Evolutionary conservation across 2,329 filamentous ascomycete species (phyloP).

Genomic region (Ceratocystis colombiana): DNA sequence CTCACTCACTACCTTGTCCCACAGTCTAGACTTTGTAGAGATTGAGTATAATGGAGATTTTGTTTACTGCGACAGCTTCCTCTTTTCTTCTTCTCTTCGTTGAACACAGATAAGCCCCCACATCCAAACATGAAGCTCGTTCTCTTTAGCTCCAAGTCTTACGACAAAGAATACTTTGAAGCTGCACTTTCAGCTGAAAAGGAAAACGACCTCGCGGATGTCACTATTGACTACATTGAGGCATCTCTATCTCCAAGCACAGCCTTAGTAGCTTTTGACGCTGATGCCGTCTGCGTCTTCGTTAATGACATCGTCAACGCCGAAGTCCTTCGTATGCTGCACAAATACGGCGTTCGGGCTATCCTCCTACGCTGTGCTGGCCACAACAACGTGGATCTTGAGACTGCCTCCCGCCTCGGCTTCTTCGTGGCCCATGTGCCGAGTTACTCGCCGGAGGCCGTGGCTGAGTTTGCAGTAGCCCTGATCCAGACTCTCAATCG

Average conservation of each 20-base stretch:
- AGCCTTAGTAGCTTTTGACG: conserved; percentile 42
- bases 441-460: conserved; percentile 58
- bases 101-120: neutral
- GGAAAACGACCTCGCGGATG: conserved; percentile 32
- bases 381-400: conserved; percentile 57
- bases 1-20: no score
- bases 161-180: conserved; percentile 48
- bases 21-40: no score
- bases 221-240: conserved; percentile 48
- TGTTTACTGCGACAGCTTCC: neutral
- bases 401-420: conserved; percentile 42
- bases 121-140: conserved; percentile 43
- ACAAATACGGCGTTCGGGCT: conserved; percentile 42
- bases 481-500: conserved; percentile 58
- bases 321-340: conserved; percentile 43
- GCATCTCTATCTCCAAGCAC: conserved; percentile 48
- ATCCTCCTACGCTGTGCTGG: conserved; percentile 58
- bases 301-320: conserved; percentile 53
- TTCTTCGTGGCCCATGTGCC: conserved; percentile 57
- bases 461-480: conserved; percentile 60
- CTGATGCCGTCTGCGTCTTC: conserved; percentile 55
- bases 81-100: neutral
- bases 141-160: conserved; percentile 55
- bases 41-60: no score
- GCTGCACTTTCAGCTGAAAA: conserved; percentile 33